Percentiles rank a stretch among this genome's conserved stretches.
These are phyloP conservation scores for Teratosphaeria destructans DNA, from an alignment of 2,329 filamentous ascomycete species.

Conservation along the genomic window DNA sequence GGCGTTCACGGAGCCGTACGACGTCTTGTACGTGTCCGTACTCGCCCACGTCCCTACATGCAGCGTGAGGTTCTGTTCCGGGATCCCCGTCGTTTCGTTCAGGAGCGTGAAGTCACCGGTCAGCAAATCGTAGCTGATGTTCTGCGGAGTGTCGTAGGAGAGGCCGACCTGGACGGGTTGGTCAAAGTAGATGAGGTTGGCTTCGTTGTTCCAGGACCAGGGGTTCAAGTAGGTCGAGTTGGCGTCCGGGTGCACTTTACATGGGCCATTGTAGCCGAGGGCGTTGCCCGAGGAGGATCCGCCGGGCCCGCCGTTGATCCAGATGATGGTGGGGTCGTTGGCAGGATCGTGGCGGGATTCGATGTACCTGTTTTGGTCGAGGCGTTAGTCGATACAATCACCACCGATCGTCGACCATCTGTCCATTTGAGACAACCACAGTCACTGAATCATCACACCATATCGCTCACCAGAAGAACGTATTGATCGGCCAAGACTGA, in stretches of 20 bases:
- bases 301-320: conserved; percentile 52
- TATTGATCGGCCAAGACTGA: conserved; percentile 20
- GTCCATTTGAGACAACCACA: background rate
- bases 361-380: conserved; percentile 47
- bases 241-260: conserved; percentile 21
- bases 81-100: conserved; percentile 46
- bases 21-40: conserved; percentile 32
- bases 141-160: conserved; percentile 21
- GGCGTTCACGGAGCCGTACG: conserved; percentile 37
- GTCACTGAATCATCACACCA: background rate
- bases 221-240: conserved; percentile 38
- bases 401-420: background rate
- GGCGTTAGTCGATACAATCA: background rate
- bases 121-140: conserved; percentile 27
- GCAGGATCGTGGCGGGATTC: conserved; percentile 46
- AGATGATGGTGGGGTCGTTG: conserved; percentile 48
- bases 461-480: conserved; percentile 33
- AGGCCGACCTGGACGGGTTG: conserved; percentile 13
- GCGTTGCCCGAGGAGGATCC: conserved; percentile 38
- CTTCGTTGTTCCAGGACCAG: conserved; percentile 49
- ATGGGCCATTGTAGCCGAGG: conserved; percentile 43
- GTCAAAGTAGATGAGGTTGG: conserved; percentile 29
- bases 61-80: conserved; percentile 43
- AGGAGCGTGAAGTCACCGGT: conserved; percentile 6
- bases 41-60: conserved; percentile 44